phyloP scores from a whole-genome alignment of 371 early-diverging fungal genomes.

The Umbelopsis sp. region DNA sequence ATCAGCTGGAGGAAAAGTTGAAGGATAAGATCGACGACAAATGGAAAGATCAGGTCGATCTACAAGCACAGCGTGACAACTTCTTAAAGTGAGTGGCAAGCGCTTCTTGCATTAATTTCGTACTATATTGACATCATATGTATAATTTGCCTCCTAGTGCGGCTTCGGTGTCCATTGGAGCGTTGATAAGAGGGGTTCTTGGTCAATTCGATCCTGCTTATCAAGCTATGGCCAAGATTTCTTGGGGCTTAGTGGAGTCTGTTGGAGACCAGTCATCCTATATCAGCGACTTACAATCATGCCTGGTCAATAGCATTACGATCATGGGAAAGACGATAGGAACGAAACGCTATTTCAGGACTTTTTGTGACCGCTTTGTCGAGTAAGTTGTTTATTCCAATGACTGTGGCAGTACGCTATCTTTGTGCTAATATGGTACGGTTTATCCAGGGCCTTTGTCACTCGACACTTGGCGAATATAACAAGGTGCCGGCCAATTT shows the following conservation, averaged over 20 bases:
- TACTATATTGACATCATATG: neutral
- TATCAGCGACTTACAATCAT: conserved; percentile 66
- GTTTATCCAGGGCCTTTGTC: conserved; percentile 60
- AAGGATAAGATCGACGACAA: conserved; percentile 75
- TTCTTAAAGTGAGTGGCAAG: conserved; percentile 61
- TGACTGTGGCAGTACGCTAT: neutral
- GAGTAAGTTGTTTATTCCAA: conserved; percentile 59
- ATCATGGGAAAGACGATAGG: conserved; percentile 65
- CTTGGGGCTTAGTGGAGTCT: conserved; percentile 80
- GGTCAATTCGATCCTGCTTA: conserved; percentile 68
- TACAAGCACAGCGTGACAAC: conserved; percentile 73
- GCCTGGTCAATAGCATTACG: conserved; percentile 52
- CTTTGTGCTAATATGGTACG: neutral
- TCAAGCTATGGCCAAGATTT: conserved; percentile 67
- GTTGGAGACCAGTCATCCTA: conserved; percentile 96
- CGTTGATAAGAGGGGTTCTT: conserved; percentile 70
- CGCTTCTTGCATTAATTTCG: neutral
- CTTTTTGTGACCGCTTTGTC: conserved; percentile 90
- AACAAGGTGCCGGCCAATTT: conserved; percentile 76
- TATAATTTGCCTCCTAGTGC: conserved; percentile 33
- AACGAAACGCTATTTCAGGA: conserved; percentile 76
- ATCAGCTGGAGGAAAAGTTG: conserved; percentile 77
- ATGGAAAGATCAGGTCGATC: conserved; percentile 66
- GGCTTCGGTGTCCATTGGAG: conserved; percentile 60
- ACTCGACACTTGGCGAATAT: conserved; percentile 64